Evolutionary conservation across 78 protist species (phyloP).

Genomic region (Pelomyxa schiedti): DNA sequence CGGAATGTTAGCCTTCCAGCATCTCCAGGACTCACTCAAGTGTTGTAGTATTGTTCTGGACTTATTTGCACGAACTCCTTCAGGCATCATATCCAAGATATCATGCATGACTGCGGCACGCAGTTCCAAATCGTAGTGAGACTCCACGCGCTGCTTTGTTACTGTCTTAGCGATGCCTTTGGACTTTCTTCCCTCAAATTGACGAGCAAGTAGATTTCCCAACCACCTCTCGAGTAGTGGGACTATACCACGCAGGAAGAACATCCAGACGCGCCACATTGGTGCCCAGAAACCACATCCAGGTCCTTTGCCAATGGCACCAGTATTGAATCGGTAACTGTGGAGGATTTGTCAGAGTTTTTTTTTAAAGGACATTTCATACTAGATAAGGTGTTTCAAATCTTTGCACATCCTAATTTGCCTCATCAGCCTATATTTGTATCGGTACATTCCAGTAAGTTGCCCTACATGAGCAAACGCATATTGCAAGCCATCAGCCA

Average conservation of each 20-base stretch:
- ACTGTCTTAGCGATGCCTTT: constrained; percentile 91
- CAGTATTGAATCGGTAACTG: constrained; percentile 96
- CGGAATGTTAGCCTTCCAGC: constrained; percentile 99
- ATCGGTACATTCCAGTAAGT: constrained; percentile 99
- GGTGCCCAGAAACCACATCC: constrained; percentile 99
- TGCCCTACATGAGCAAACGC: constrained; percentile 96
- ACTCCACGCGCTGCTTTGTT: constrained; percentile 99
- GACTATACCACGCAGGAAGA: constrained; percentile 98
- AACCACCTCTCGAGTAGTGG: constrained; percentile 99
- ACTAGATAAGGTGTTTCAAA: constrained; percentile 95
- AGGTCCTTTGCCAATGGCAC: constrained; percentile 98
- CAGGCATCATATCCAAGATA: constrained; percentile 99
- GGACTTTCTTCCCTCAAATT: constrained; percentile 95
- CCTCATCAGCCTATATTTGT: constrained; percentile 98
- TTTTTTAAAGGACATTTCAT: too few relatives aligned
- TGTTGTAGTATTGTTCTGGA: constrained; percentile 89
- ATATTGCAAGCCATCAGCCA: constrained; percentile 96
- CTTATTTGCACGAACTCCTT: constrained; percentile 91
- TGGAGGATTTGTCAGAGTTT: too few relatives aligned
- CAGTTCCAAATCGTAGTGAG: constrained; percentile 94
- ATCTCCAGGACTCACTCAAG: constrained; percentile 96
- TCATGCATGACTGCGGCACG: constrained; percentile 97
- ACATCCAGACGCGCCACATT: constrained; percentile 99
- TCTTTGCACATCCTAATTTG: constrained; percentile 94
- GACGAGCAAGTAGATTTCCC: constrained; percentile 97